Percentiles rank a stretch among this genome's conserved stretches.
Evolutionary conservation across 208 protist species (phyloP).

Genomic region (Trypanosoma scelopori): DNA sequence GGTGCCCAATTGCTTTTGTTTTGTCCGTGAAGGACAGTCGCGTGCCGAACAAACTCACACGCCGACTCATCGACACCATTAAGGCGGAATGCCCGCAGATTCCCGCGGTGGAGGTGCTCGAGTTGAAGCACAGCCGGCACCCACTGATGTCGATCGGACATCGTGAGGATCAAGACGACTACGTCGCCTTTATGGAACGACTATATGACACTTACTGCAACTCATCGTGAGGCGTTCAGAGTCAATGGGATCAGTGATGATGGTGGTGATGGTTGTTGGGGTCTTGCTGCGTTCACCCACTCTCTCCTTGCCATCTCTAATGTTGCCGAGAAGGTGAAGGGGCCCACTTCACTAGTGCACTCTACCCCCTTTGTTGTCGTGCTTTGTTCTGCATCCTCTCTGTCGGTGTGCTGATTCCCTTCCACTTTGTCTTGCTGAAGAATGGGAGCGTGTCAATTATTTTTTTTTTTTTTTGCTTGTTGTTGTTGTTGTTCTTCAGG

Average conservation of each 20-base stretch:
- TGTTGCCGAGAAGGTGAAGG: too few species aligned
- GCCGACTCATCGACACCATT: conserved; percentile 64
- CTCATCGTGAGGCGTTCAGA: neutral
- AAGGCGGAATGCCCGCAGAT: conserved; percentile 66
- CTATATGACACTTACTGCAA: conserved; percentile 76
- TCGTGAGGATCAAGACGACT: conserved; percentile 78
- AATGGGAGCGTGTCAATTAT: too few species aligned
- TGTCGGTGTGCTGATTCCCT: too few species aligned
- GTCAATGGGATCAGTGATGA: too few species aligned
- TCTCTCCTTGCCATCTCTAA: too few species aligned
- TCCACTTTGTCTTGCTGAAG: neutral
- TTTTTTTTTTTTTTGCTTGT: neutral
- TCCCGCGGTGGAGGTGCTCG: conserved; percentile 77
- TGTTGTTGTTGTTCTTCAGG: neutral
- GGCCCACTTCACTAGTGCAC: too few species aligned
- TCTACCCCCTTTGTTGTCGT: too few species aligned
- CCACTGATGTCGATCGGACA: conserved; percentile 72
- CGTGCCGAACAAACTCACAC: conserved; percentile 72
- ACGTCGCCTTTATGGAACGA: conserved; percentile 77
- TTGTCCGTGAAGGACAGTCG: conserved; percentile 62
- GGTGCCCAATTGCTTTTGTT: conserved; percentile 85
- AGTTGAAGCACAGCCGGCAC: conserved; percentile 73
- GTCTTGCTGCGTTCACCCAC: too few species aligned
- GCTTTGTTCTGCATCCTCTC: too few species aligned
- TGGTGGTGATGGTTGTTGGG: too few species aligned